These are phyloP conservation scores for Vickermania spadyakhi DNA, from an alignment of 208 protist genomes.

Conservation along the genomic window DNA sequence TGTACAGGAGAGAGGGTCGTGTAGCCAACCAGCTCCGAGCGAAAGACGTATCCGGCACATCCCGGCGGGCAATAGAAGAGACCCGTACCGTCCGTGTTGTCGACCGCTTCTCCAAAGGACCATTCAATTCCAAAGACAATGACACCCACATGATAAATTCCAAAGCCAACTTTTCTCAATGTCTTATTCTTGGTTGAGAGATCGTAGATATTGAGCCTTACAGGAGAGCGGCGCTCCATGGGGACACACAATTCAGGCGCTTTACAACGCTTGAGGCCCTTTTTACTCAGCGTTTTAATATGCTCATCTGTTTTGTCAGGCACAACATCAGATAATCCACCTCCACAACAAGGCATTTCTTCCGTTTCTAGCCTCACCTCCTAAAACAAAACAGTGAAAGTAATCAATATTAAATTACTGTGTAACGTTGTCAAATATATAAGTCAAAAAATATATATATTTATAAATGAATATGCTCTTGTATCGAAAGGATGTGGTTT, in stretches of 20 bases:
- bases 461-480: no score
- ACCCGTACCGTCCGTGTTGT: conserved; percentile 50
- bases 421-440: no score
- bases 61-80: conserved; percentile 75
- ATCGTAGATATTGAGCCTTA: conserved; percentile 83
- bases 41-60: conserved; percentile 51
- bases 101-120: conserved; percentile 76
- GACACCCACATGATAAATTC: conserved; percentile 84
- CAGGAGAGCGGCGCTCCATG: conserved; percentile 25
- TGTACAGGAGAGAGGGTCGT: conserved; percentile 74
- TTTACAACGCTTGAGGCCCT: conserved; percentile 28
- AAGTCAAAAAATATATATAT: no score
- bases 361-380: no score
- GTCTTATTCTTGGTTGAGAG: conserved; percentile 53
- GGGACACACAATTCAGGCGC: conserved; percentile 21
- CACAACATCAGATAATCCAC: conserved; percentile 20
- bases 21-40: conserved; percentile 56
- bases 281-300: conserved; percentile 7
- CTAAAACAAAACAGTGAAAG: no score
- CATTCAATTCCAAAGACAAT: conserved; percentile 88
- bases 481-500: no score
- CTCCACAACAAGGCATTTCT: conserved; percentile 54
- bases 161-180: conserved; percentile 66
- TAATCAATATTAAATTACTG: no score
- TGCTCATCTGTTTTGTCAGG: conserved; percentile 19